Evolutionary conservation across 176 grass and related monocot species (phyloP).

Genomic region (Zea mays): Zm-B73-REFERENCE-NAM-5.0 NC_050103.1:147325501-147326000

Average conservation of each 20-base stretch:
- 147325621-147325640: neutral
- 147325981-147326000: neutral
- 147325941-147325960: neutral
- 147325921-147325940: slow-evolving; percentile 6
- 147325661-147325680: neutral
- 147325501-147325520: no score
- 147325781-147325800: slow-evolving; percentile 8
- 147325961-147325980: neutral
- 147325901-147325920: slow-evolving; percentile 10
- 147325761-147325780: neutral
- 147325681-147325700: neutral
- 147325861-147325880: slow-evolving; percentile 18
- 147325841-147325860: slow-evolving; percentile 16
- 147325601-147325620: neutral
- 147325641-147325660: neutral
- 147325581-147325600: neutral
- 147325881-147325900: neutral
- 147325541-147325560: neutral
- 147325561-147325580: neutral
- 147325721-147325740: no score
- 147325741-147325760: neutral
- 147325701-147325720: neutral
- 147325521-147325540: neutral
- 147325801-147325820: neutral
- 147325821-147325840: neutral